A percentile compares a stretch with the other conserved stretches of the same genome.
phyloP scores from a whole-genome alignment of 2,329 filamentous ascomycete species.

The Diplocarpon mali region DNA sequence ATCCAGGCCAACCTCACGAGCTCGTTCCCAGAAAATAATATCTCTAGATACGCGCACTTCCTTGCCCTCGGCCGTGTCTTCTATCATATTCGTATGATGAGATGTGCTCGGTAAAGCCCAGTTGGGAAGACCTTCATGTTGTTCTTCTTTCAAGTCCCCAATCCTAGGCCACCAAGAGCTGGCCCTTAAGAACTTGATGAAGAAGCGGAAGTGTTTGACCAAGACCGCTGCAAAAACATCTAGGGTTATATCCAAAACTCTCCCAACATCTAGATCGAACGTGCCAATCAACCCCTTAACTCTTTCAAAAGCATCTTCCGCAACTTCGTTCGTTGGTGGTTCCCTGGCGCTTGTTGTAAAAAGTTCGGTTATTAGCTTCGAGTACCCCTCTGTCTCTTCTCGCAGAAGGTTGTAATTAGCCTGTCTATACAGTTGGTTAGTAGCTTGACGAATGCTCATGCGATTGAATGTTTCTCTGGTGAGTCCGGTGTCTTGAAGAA shows the following conservation, averaged over 20 bases:
- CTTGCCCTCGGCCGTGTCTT: constrained; percentile 51
- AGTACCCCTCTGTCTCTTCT: constrained; percentile 94
- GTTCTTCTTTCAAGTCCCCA: constrained; percentile 34
- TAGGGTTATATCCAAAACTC: constrained; percentile 86
- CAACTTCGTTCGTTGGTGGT: constrained; percentile 62
- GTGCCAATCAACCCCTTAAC: constrained; percentile 93
- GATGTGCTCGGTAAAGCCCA: constrained; percentile 72
- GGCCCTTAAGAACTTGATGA: constrained; percentile 79
- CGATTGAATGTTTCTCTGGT: constrained; percentile 77
- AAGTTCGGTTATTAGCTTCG: constrained; percentile 89
- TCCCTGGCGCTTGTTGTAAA: constrained; percentile 78
- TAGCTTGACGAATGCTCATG: constrained; percentile 79
- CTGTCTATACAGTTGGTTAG: constrained; percentile 87
- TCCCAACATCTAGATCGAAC: constrained; percentile 91
- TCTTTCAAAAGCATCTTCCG: constrained; percentile 77
- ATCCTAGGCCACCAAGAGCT: constrained; percentile 95
- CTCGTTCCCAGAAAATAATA: constrained; percentile 66
- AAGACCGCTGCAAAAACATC: constrained; percentile 91
- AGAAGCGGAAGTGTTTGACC: constrained; percentile 87
- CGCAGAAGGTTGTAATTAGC: constrained; percentile 93
- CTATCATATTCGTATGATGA: constrained; percentile 52
- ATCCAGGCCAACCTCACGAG: constrained; percentile 62
- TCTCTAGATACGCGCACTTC: constrained; percentile 56
- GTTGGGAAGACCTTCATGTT: constrained; percentile 57
- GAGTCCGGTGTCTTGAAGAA: constrained; percentile 66